These are phyloP conservation scores for Metarhizium brunneum DNA, from an alignment of 2,329 filamentous ascomycete genomes.

Conservation along the genomic window DNA sequence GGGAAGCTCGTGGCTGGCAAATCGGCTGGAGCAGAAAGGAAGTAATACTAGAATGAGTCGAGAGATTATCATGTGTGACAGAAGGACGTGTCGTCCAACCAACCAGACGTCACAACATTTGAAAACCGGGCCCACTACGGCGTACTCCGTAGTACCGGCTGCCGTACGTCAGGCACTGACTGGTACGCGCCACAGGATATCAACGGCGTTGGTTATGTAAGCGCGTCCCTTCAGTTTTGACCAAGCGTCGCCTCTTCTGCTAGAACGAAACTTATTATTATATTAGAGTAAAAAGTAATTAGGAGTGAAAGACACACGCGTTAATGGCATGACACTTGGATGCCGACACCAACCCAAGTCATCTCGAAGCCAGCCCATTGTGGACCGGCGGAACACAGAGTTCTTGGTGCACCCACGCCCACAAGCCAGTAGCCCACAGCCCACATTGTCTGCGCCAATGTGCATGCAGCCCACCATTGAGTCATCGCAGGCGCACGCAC, in stretches of 20 bases:
- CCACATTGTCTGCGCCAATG: background rate
- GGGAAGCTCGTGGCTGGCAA: background rate
- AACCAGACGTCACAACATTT: background rate
- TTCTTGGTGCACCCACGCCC: too few species aligned
- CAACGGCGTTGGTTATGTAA: background rate
- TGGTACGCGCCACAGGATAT: background rate
- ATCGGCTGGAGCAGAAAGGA: background rate
- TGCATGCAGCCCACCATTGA: background rate
- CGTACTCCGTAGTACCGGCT: background rate
- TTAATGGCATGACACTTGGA: too few species aligned
- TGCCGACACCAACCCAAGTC: too few species aligned
- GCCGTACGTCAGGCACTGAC: background rate
- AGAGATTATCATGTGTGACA: background rate
- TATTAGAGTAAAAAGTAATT: too few species aligned
- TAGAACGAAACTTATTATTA: too few species aligned
- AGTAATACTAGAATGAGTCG: background rate
- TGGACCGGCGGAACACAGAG: too few species aligned
- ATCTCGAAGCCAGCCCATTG: too few species aligned
- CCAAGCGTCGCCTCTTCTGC: too few species aligned
- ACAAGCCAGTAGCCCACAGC: background rate
- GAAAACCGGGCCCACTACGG: too few species aligned
- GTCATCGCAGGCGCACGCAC: conserved; percentile 1
- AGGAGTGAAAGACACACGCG: too few species aligned
- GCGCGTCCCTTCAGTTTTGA: background rate
- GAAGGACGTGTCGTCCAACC: background rate